These are phyloP conservation scores for Paramecium sexaurelia DNA, from an alignment of 73 alveolate genomes.

Conservation along the genomic window DNA sequence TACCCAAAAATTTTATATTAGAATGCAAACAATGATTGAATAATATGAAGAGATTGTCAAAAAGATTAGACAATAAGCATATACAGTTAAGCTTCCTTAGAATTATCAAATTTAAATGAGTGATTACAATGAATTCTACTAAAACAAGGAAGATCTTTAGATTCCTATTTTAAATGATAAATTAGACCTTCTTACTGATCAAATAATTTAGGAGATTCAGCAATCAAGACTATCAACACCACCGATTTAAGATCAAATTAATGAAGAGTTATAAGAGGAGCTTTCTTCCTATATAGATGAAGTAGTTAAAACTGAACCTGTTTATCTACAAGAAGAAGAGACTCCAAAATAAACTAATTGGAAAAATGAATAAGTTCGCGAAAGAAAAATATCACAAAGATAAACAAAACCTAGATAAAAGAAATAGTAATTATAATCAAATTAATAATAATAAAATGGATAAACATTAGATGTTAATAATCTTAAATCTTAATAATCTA, in stretches of 20 bases:
- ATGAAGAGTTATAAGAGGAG: background rate
- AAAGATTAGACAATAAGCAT: background rate
- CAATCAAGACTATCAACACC: background rate
- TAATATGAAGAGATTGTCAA: conserved; percentile 23
- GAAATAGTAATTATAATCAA: background rate
- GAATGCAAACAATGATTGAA: conserved; percentile 18
- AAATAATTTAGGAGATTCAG: background rate
- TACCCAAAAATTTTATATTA: background rate
- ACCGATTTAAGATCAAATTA: background rate
- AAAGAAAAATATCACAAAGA: background rate
- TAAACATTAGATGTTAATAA: background rate
- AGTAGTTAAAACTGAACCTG: background rate
- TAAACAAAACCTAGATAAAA: background rate
- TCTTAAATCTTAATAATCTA: background rate
- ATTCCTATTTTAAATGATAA: background rate
- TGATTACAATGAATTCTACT: conserved; percentile 19
- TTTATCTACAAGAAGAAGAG: background rate
- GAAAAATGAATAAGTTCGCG: background rate
- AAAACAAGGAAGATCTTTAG: background rate
- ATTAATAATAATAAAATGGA: background rate
- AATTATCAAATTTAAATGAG: conserved; percentile 2
- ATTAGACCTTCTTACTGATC: background rate
- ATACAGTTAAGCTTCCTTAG: background rate
- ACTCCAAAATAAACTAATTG: background rate
- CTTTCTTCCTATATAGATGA: background rate